Evolutionary conservation across 1,284 basidiomycete species (phyloP).

Genomic region (Sanghuangporus sanghuang): DNA sequence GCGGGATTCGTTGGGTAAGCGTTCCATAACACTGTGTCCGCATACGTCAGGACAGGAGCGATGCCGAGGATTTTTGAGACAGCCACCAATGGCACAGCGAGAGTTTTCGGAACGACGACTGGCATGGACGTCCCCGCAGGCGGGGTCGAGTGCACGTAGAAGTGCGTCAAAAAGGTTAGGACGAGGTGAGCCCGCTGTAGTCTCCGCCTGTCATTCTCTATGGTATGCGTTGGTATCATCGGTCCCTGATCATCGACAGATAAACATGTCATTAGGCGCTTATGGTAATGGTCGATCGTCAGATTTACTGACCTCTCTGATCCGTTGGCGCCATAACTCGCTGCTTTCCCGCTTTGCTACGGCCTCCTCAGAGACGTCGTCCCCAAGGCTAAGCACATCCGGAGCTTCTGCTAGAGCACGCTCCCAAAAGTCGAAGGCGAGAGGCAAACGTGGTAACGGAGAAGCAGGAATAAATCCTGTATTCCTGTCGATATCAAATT

Average conservation of each 20-base stretch:
- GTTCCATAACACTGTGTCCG: conserved; percentile 96
- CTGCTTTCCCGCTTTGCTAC: conserved; percentile 45
- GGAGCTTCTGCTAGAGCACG: conserved; percentile 50
- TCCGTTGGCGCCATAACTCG: conserved; percentile 59
- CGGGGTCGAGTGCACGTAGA: conserved; percentile 82
- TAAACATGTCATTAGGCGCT: conserved; percentile 4
- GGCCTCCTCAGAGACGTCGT: conserved; percentile 47
- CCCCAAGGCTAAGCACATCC: conserved; percentile 56
- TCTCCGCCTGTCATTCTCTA: conserved; percentile 49
- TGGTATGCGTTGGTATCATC: conserved; percentile 48
- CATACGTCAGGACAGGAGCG: conserved; percentile 92
- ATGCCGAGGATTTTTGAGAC: conserved; percentile 78
- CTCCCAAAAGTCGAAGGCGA: conserved; percentile 72
- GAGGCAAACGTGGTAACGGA: conserved; percentile 56
- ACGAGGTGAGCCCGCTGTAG: conserved; percentile 87
- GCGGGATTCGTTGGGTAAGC: conserved; percentile 61
- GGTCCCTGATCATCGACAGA: conserved; percentile 53
- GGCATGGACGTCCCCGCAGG: conserved; percentile 33
- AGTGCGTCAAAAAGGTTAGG: conserved; percentile 84
- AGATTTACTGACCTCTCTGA: conserved; percentile 52
- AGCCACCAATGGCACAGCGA: conserved; percentile 77
- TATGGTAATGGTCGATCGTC: conserved; percentile 1
- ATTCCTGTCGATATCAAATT: conserved; percentile 74
- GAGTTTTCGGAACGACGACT: conserved; percentile 63
- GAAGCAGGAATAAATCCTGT: conserved; percentile 86